Evolutionary conservation across 192 early-diverging fungal species (phyloP).

Genomic region (Phycomyces blakesleeanus): DNA sequence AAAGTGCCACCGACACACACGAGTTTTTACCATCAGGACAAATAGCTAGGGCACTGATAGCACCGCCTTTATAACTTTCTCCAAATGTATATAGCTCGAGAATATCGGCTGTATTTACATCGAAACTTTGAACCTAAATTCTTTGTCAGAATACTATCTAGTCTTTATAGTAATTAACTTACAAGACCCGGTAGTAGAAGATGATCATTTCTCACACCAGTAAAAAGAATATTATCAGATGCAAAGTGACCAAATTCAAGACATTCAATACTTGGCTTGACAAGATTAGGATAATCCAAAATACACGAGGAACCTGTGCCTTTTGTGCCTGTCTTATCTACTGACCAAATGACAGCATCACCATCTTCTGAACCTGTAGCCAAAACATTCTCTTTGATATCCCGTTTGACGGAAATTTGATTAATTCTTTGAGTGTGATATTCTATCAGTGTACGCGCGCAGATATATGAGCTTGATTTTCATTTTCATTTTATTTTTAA

Average conservation of each 20-base stretch:
- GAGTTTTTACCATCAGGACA: constrained; percentile 9
- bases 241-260: constrained; percentile 16
- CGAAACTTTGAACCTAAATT: constrained; percentile 11
- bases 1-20: not conserved
- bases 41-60: constrained; percentile 10
- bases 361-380: constrained; percentile 14
- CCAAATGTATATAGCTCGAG: not conserved
- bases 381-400: not conserved
- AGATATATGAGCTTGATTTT: not conserved
- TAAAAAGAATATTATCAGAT: constrained; percentile 3
- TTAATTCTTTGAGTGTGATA: constrained; percentile 11
- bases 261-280: constrained; percentile 3
- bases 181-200: constrained; percentile 13
- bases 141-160: not conserved
- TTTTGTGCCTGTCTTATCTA: constrained; percentile 8
- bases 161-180: constrained; percentile 13
- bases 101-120: not conserved
- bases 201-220: constrained; percentile 4
- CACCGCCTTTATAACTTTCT: not conserved
- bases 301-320: constrained; percentile 12
- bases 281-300: not conserved
- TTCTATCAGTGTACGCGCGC: not conserved
- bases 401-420: constrained; percentile 4
- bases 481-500: not conserved
- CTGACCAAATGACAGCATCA: constrained; percentile 12